Base-by-base conservation (phyloP, 2,329 filamentous ascomycete genomes). In the Cladosporium colombiae region DNA sequence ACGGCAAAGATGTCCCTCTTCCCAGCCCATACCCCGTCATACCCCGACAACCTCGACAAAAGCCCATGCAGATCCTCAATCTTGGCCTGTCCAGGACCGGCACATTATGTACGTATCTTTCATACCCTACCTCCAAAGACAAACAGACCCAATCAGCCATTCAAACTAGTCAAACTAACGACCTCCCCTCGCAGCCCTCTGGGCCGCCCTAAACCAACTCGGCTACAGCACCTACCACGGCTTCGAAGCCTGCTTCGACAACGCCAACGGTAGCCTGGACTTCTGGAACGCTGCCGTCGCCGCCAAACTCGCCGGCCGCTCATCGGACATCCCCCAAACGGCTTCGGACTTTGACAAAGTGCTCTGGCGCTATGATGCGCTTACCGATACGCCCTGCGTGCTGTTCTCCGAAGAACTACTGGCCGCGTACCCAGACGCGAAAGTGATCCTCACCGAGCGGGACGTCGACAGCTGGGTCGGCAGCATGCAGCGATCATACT, bases 381-480 rank as follows among this genome's bases (percentile, higher is more conserved):
- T 69, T 10, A 65, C 61, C n/a, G 70, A 71, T 46, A 52, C 65
- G 11, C 69, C 69, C 2, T 35, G 56, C 50, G 52, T 60, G 18
- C 40, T 64, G 1, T 67, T 71, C 40, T 62, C 62, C 11, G 62
- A 67, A n/a, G 69, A 70, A 21, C 44, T 70, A 4, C 11, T 68
- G 5, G 49, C 46, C 8, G 69, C 69, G 5, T 71, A 71, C 46
- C 69, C 69, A 3, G 62, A 70, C 14, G 69, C 67, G 16, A 68
- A 69, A 60, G 66, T 71, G 2, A 64, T 71, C 7, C 59, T 70
- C 6, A 71, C 70, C 2, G 66, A 68, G 25, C 62, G 70, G 4
- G 67, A 71, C 18, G 62, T 65, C 10, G 66, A 69, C 3, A 61
- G 44, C 6, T 72, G 70, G 71, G 60, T 56, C 6, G 37, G 5